phyloP scores from a whole-genome alignment of 148 eudicot species.

The Silene conica region DNA sequence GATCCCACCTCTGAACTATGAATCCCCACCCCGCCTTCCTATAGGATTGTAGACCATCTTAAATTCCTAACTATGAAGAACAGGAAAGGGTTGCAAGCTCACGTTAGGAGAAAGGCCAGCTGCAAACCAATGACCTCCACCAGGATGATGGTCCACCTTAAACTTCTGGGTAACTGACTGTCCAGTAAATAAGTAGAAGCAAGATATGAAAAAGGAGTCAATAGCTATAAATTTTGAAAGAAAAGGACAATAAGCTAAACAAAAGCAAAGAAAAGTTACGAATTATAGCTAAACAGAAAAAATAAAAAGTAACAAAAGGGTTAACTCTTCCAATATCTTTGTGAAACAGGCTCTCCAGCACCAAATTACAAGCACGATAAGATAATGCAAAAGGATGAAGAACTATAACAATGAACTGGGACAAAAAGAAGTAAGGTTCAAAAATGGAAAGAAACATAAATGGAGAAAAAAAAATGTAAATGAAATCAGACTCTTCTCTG shows the following conservation, averaged over 20 bases:
- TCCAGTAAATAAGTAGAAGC: slow-evolving; percentile 8
- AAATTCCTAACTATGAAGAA: not conserved
- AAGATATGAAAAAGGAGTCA: not conserved
- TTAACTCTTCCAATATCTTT: slow-evolving; percentile 41
- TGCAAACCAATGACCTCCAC: slow-evolving; percentile 99
- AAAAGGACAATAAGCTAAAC: not conserved
- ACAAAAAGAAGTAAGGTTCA: slow-evolving; percentile 2
- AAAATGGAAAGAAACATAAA: slow-evolving; percentile 4
- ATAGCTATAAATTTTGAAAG: not conserved
- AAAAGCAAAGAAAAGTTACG: not conserved
- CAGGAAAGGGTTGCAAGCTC: slow-evolving; percentile 32
- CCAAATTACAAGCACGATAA: not conserved
- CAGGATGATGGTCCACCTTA: slow-evolving; percentile 95
- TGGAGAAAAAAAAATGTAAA: not conserved
- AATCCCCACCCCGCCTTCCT: not conserved
- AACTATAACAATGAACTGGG: not conserved
- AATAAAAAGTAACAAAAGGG: not conserved
- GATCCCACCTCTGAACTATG: not conserved
- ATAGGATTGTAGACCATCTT: not conserved
- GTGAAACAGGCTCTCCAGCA: slow-evolving; percentile 53
- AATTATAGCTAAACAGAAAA: not conserved
- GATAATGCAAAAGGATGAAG: slow-evolving; percentile 13
- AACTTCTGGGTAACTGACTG: slow-evolving; percentile 76
- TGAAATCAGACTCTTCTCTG: not conserved
- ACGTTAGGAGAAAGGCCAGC: slow-evolving; percentile 99